A percentile compares a stretch with the other conserved stretches of the same genome.
Evolutionary conservation across 129 eudicot species (phyloP).

Genomic region (Lactuca saligna): DNA sequence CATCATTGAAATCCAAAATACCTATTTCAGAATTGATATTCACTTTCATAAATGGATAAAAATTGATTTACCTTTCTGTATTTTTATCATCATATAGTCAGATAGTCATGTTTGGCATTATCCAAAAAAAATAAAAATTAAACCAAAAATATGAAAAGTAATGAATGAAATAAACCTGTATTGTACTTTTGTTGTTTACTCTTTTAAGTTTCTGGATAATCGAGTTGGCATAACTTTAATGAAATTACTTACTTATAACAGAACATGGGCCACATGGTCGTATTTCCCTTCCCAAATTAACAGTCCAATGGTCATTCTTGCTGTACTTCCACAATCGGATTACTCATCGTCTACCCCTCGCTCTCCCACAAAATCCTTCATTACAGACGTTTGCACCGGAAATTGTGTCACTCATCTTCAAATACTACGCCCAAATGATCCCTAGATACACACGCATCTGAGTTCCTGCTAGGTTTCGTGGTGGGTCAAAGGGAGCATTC

Average conservation of each 20-base stretch:
- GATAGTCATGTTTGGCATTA: too few species aligned
- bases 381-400: background rate
- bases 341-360: background rate
- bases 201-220: background rate
- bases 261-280: constrained; percentile 5
- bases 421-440: background rate
- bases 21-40: too few species aligned
- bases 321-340: constrained; percentile 14
- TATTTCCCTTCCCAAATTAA: constrained; percentile 3
- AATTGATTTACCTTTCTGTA: too few species aligned
- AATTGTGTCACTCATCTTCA: background rate
- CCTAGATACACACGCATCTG: constrained; percentile 9
- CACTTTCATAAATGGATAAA: too few species aligned
- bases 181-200: background rate
- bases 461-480: background rate
- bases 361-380: background rate
- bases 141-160: too few species aligned
- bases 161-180: too few species aligned
- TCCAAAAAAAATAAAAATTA: too few species aligned
- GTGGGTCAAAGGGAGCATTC: background rate
- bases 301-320: constrained; percentile 12
- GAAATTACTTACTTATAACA: background rate
- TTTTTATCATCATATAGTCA: too few species aligned
- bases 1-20: too few species aligned
- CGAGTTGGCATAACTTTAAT: background rate